These are phyloP conservation scores for Daldinia vernicosa DNA, from an alignment of 495 filamentous ascomycete species.

Conservation along the genomic window DNA sequence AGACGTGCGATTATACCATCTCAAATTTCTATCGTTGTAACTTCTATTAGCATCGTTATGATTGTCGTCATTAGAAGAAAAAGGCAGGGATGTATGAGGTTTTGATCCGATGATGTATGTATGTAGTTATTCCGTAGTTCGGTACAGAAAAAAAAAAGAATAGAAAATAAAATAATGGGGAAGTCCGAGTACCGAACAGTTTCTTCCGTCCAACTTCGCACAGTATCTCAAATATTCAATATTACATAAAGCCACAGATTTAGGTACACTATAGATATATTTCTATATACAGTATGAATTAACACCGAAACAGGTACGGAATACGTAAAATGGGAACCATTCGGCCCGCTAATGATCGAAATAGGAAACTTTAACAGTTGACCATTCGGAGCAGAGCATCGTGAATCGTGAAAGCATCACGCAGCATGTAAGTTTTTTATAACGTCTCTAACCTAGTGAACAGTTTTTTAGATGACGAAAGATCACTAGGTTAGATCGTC, in stretches of 20 bases:
- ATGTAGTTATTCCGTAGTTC: too few species aligned
- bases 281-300: not conserved
- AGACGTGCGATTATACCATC: not conserved
- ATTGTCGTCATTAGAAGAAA: not conserved
- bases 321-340: slow-evolving; percentile 23
- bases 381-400: slow-evolving; percentile 17
- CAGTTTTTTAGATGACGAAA: not conserved
- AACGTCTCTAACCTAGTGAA: not conserved
- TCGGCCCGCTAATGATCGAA: slow-evolving; percentile 17
- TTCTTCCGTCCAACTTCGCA: not conserved
- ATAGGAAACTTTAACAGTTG: slow-evolving; percentile 38
- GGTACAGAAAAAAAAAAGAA: not conserved
- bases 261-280: not conserved
- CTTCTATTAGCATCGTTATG: not conserved
- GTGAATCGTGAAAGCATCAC: slow-evolving; percentile 30
- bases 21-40: not conserved
- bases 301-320: not conserved
- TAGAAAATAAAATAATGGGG: not conserved
- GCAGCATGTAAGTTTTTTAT: not conserved
- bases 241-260: too few species aligned
- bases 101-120: too few species aligned
- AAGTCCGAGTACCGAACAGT: slow-evolving; percentile 1
- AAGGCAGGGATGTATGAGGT: not conserved
- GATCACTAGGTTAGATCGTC: too few species aligned
- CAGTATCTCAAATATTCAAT: not conserved